Base-by-base conservation (phyloP, 176 grass and related monocot genomes). In the Triticum dicoccoides region DNA sequence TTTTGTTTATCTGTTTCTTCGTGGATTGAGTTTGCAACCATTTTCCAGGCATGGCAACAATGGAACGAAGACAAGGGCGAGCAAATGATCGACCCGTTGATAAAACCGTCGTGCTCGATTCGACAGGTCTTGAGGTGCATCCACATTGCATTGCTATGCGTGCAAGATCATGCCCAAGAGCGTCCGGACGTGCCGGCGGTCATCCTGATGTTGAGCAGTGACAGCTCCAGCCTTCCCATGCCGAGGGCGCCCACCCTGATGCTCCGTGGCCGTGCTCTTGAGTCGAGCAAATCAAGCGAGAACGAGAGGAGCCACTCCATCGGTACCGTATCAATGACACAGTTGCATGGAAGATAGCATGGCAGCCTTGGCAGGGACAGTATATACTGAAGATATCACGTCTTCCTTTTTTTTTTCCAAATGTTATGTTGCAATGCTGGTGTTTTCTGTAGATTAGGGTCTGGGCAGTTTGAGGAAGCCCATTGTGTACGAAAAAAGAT, bases 131-230 rank as follows among this genome's bases (percentile, higher is more conserved):
- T 88, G 56, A 91, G 86, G 86, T 95, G 93, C 89, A 75, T 92
- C 64, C 86, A 84, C 4, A 81, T 95, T 9, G 96, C 88, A 1
- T n/a, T 98, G 29, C 54, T 98, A 3, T 98, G 96, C 18, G 91
- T 95, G 70, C 93, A 98, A 58, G 96, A 98, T 78, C 89, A 91
- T 37, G 90, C 91, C 10, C 91, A 86, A 24, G 93, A 95, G 7
- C 86, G 96, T 27, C 96, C 96, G 0, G 89, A 91, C 65, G 84
- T 98, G 58, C 88, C 81, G 1, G 49, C 86, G 2, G 86, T 95
- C 52, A 91, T 98, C 63, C 47, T 85, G 8, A 92, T 95, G 93
- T 15, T 95, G 86, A 89, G 86, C 47, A 91, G 63, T 3, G 83
- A 90, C 37, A 85, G 29, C 72, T 37, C 67, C 42, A 77, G 11